Evolutionary conservation across 176 grass and related monocot genomes (phyloP), one percentile per base, ranked within the genome.

Genomic region (Leersia perrieri): DNA sequence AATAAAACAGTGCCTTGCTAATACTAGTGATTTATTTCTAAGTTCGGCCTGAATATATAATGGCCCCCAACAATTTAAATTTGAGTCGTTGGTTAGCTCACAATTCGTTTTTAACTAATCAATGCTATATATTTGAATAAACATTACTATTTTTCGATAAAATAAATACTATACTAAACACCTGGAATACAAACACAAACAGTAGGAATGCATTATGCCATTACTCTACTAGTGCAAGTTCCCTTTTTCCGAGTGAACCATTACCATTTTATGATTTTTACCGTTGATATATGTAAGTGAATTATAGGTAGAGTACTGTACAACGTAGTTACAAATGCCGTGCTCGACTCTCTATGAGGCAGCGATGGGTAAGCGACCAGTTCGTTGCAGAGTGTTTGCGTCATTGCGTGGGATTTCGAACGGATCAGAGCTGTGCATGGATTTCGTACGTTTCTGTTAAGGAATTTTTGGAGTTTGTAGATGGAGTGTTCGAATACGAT

Each of bases 401-500:
- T n/a, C n/a, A n/a, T n/a, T 49, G 75, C 74, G 30, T 77, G 71
- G 42, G 72, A 31, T 76, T 49, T 76, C 51, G 38, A 20, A 70
- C 33, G 35, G 3, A 58, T 58, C 7, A n/a, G 53, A 30, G 14
- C 63, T 1, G 36, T 41, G 35, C 49, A 3, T 32, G 35, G 62
- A 3, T 32, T 2, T 20, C 35, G 75, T 80, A 31, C 80, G 68
- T 5, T 68, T 57, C 72, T 62, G 72, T 44, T 47, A 32, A 28
- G 31, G 35, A 20, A 8, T 3, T 40, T 30, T 57, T 77, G 88
- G 66, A 73, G 36, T 36, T 73, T 90, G 88, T 73, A 72, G 66
- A 18, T 60, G 73, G 83, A 86, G 22, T 9, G 68, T 74, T 82
- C 45, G 83, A 78, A 90, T 47, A 86, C 73, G 83, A 63, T 86